Evolutionary conservation across 164 flowering plant species (phyloP).

Genomic region (Stephania cephalantha): DNA sequence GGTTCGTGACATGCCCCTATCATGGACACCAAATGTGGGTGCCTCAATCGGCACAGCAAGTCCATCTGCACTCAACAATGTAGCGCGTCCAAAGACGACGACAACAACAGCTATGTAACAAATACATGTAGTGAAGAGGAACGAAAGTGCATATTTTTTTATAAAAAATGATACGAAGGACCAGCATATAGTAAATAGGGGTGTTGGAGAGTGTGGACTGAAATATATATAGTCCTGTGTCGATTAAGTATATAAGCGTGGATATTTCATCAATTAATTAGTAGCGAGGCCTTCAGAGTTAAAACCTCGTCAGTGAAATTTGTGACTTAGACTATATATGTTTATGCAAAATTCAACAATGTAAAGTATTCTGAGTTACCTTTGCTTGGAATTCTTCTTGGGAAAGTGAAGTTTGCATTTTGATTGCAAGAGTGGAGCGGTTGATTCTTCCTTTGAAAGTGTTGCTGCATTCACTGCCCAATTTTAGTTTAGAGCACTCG

Average conservation of each 20-base stretch:
- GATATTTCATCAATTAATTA: no score
- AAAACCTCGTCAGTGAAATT: neutral
- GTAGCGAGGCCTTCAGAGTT: no score
- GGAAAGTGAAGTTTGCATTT: constrained; percentile 26
- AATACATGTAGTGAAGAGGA: no score
- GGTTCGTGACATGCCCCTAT: constrained; percentile 50
- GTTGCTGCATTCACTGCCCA: constrained; percentile 24
- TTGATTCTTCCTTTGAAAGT: constrained; percentile 42
- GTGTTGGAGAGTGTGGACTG: no score
- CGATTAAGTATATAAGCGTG: no score
- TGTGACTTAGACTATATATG: neutral
- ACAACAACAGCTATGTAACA: no score
- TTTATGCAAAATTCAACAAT: no score
- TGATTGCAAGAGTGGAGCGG: constrained; percentile 35
- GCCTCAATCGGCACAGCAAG: constrained; percentile 32
- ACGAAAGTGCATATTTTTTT: no score
- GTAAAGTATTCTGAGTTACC: constrained; percentile 22
- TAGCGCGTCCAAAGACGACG: no score
- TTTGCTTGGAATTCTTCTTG: constrained; percentile 32
- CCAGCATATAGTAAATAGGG: no score
- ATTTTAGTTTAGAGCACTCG: constrained; percentile 28
- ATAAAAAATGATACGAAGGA: no score
- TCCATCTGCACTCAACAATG: constrained; percentile 29
- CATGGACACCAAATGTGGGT: constrained; percentile 43
- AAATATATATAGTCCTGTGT: no score